These are phyloP conservation scores for Dacryopinax spathularia DNA, from an alignment of 768 basidiomycete genomes.

Conservation along the genomic window DNA sequence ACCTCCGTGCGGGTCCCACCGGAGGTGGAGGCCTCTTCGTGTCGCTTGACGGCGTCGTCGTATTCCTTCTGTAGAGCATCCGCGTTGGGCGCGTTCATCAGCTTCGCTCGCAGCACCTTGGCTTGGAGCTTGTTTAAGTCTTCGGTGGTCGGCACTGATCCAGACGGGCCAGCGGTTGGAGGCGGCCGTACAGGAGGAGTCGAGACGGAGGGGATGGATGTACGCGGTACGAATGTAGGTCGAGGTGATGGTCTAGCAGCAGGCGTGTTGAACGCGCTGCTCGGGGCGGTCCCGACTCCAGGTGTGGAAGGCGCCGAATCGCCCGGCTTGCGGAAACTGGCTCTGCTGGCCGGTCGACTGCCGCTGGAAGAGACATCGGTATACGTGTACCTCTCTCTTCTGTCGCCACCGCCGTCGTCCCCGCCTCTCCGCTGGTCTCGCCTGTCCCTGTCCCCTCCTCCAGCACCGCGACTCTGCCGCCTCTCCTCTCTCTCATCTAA, in stretches of 20 bases:
- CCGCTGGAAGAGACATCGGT: conserved; percentile 18
- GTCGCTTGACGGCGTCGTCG: conserved; percentile 40
- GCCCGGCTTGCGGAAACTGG: conserved; percentile 76
- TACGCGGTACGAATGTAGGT: conserved; percentile 31
- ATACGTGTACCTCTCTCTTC: conserved; percentile 23
- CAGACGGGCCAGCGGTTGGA: conserved; percentile 13
- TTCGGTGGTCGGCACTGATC: conserved; percentile 22
- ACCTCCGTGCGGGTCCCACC: conserved; percentile 51
- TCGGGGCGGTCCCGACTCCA: background rate
- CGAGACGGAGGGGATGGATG: conserved; percentile 84
- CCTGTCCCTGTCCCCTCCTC: conserved; percentile 28
- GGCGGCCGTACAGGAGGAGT: conserved; percentile 41
- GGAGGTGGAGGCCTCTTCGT: conserved; percentile 30
- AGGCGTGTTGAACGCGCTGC: background rate
- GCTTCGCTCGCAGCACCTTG: conserved; percentile 76
- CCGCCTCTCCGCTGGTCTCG: conserved; percentile 21
- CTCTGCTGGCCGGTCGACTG: conserved; percentile 57
- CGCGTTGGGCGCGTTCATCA: conserved; percentile 69
- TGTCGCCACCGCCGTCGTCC: conserved; percentile 28
- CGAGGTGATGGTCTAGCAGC: background rate
- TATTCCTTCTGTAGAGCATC: conserved; percentile 71
- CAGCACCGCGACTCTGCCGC: conserved; percentile 28
- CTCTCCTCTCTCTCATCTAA: conserved; percentile 68
- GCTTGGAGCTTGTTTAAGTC: conserved; percentile 88
- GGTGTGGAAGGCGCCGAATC: conserved; percentile 50